A percentile compares a stretch with the other conserved stretches of the same genome.
Conservation (phyloP, 768 basidiomycete genomes). For the Amanita subjunquillea region DNA sequence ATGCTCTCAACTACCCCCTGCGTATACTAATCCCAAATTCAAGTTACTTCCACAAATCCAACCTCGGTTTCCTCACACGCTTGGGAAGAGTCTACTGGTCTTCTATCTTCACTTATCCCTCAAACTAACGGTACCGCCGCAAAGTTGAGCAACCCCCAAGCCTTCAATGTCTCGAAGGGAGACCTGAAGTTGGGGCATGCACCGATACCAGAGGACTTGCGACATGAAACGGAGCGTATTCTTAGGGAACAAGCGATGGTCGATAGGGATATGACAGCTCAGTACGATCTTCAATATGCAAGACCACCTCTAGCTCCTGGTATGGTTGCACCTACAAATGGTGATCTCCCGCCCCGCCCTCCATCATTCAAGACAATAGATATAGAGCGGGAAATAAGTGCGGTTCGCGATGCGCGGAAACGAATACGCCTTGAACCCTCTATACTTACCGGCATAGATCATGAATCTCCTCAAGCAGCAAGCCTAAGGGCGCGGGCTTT, state of each 20-base stretch:
- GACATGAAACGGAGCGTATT: constrained; percentile 69
- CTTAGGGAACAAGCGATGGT: constrained; percentile 75
- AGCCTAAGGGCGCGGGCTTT: constrained; percentile 54
- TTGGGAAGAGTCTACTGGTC: constrained; percentile 84
- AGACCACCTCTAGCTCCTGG: constrained; percentile 43
- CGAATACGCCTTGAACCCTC: constrained; percentile 85
- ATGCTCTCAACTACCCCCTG: constrained; percentile 2
- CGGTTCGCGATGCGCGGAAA: constrained; percentile 82
- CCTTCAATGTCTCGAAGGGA: constrained; percentile 70
- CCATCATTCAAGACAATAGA: constrained; percentile 77
- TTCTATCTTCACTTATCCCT: constrained; percentile 69
- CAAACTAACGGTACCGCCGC: constrained; percentile 41
- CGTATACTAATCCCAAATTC: constrained; percentile 12
- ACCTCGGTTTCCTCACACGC: constrained; percentile 49
- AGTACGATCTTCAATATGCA: constrained; percentile 50
- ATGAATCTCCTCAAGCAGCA: constrained; percentile 46
- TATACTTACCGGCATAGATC: constrained; percentile 43
- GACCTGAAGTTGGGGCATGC: constrained; percentile 80
- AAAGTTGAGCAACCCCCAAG: constrained; percentile 46
- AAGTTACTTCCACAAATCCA: constrained; percentile 65
- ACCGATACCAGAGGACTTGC: constrained; percentile 72
- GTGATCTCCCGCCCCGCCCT: constrained; percentile 76
- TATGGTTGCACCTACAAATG: constrained; percentile 49
- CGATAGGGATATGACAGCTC: constrained; percentile 56
- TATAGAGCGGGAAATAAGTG: constrained; percentile 84